Percentiles rank a stretch among this genome's conserved stretches.
Conservation (phyloP, 73 alveolate genomes). For the Paramecium caudatum region DNA sequence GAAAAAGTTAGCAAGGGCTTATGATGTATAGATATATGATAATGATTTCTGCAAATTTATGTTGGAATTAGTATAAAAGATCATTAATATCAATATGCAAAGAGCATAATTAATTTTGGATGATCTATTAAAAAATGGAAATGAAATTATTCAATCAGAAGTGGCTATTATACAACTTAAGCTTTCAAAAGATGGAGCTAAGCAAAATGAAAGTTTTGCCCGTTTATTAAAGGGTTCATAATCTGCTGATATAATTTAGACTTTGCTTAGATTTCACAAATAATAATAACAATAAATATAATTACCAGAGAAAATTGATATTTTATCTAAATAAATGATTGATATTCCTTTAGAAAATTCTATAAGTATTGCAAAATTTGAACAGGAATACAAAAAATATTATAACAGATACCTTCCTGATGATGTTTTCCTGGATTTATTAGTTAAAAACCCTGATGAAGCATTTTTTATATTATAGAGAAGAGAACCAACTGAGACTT, state of each 20-base stretch:
- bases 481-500: not conserved
- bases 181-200: slow-evolving; percentile 15
- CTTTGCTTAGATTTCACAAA: not conserved
- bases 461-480: not conserved
- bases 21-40: slow-evolving; percentile 18
- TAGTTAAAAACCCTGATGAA: slow-evolving; percentile 16
- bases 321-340: not conserved
- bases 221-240: not conserved
- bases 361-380: not conserved
- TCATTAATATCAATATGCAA: not conserved
- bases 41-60: slow-evolving; percentile 58
- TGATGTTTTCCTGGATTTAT: not conserved
- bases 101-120: slow-evolving; percentile 53
- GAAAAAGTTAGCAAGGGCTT: slow-evolving; percentile 62
- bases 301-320: slow-evolving; percentile 42
- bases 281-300: not conserved
- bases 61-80: slow-evolving; percentile 40
- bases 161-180: not conserved
- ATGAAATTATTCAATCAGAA: slow-evolving; percentile 3
- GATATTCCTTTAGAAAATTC: not conserved
- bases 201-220: not conserved
- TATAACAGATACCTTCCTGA: not conserved
- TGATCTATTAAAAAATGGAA: slow-evolving; percentile 12
- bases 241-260: slow-evolving; percentile 9
- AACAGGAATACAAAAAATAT: slow-evolving; percentile 32